A percentile compares a stretch with the other conserved stretches of the same genome.
These are phyloP conservation scores for Datisca glomerata DNA, from an alignment of 306 rosid genomes.

Conservation along the genomic window DNA sequence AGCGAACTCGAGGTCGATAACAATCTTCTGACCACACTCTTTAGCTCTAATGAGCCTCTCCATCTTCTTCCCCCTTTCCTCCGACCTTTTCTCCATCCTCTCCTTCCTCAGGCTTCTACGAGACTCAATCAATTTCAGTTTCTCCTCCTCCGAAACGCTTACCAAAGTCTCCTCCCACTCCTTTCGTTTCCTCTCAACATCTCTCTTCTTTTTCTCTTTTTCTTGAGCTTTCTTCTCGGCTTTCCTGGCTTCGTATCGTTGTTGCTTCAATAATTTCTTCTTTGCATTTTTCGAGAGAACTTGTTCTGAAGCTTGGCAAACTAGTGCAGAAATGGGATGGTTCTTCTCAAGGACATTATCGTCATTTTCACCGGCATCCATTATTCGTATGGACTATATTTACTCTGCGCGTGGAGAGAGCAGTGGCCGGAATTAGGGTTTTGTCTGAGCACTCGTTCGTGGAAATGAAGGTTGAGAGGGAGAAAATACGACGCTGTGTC, in stretches of 20 bases:
- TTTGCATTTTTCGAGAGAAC: conserved; percentile 52
- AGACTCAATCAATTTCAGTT: conserved; percentile 48
- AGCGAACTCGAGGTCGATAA: conserved; percentile 67
- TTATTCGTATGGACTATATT: too few relatives aligned
- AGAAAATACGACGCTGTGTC: too few relatives aligned
- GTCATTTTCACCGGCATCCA: conserved; percentile 19
- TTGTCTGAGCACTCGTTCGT: too few relatives aligned
- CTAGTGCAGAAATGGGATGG: not conserved
- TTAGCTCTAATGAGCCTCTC: conserved; percentile 42
- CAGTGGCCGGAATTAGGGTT: too few relatives aligned
- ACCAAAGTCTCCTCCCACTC: conserved; percentile 77
- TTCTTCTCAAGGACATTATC: conserved; percentile 5
- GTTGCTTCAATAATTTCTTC: conserved; percentile 66
- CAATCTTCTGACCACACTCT: conserved; percentile 56
- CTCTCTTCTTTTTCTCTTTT: conserved; percentile 52
- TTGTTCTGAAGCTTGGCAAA: not conserved
- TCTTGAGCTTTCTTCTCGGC: conserved; percentile 68
- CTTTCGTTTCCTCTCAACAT: conserved; percentile 54
- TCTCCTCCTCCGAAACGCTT: conserved; percentile 44
- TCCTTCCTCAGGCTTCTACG: conserved; percentile 55
- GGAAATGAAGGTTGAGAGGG: too few relatives aligned
- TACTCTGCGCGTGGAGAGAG: too few relatives aligned
- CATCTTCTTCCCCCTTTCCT: conserved; percentile 42
- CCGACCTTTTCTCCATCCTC: conserved; percentile 59
- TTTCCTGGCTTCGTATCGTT: conserved; percentile 60